Conservation (phyloP, 148 eudicot species). For the Camellia lanceoleosa region DNA sequence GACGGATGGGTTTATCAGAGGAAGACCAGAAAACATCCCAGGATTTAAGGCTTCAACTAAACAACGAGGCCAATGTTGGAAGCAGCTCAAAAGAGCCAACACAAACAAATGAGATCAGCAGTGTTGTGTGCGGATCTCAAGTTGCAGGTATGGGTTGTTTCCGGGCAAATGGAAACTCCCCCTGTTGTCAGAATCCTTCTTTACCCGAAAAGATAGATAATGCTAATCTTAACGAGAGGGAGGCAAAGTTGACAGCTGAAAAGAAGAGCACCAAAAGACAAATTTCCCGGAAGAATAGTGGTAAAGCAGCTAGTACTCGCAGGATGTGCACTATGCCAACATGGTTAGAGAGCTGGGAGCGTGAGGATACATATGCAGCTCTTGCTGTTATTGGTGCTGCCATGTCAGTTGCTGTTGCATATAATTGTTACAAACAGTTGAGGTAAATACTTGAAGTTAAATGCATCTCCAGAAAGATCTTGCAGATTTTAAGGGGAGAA, state of each 20-base stretch:
- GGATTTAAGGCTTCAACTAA: slow-evolving; percentile 54
- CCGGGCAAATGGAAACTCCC: slow-evolving; percentile 44
- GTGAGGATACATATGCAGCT: slow-evolving; percentile 86
- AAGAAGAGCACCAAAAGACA: slow-evolving; percentile 46
- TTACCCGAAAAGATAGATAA: slow-evolving; percentile 24
- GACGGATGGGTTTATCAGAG: slow-evolving; percentile 94
- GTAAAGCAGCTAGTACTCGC: slow-evolving; percentile 39
- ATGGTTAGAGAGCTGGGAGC: slow-evolving; percentile 90
- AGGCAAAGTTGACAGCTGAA: slow-evolving; percentile 31
- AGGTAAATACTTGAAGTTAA: slow-evolving; percentile 8
- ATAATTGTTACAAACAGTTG: slow-evolving; percentile 60
- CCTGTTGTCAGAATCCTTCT: slow-evolving; percentile 52
- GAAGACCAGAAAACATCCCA: slow-evolving; percentile 76
- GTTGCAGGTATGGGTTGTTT: slow-evolving; percentile 45
- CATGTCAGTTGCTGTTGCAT: slow-evolving; percentile 67
- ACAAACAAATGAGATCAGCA: slow-evolving; percentile 20
- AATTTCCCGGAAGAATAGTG: slow-evolving; percentile 38
- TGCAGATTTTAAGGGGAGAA: neutral
- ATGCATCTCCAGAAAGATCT: neutral
- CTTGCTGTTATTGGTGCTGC: slow-evolving; percentile 78
- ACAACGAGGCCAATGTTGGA: slow-evolving; percentile 32
- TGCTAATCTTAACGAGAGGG: slow-evolving; percentile 20
- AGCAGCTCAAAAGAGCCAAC: slow-evolving; percentile 21
- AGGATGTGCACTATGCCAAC: slow-evolving; percentile 75
- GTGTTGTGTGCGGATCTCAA: slow-evolving; percentile 33